These are phyloP conservation scores for Echium plantagineum DNA, from an alignment of 257 asterid genomes.

Conservation along the genomic window DNA sequence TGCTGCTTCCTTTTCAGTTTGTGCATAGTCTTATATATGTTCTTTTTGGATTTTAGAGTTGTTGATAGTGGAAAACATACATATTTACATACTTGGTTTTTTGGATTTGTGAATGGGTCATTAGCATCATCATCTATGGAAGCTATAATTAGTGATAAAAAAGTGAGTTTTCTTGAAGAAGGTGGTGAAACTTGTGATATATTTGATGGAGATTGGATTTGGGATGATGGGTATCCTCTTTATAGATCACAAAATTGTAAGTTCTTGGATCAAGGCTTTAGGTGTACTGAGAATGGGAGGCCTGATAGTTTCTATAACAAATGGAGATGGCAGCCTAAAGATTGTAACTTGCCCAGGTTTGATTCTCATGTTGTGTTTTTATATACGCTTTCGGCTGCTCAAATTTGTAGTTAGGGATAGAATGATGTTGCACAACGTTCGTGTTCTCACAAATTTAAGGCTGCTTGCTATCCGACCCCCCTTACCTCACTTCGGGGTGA, in stretches of 20 bases:
- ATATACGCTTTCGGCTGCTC: too few species aligned
- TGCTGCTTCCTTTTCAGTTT: slow-evolving; percentile 53
- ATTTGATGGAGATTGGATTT: background rate
- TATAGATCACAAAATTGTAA: background rate
- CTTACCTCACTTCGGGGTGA: too few species aligned
- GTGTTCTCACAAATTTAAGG: too few species aligned
- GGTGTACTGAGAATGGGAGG: background rate
- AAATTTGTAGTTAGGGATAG: too few species aligned
- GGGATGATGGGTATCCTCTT: background rate
- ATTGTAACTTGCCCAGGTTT: background rate
- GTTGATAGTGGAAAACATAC: slow-evolving; percentile 26
- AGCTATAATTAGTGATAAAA: too few species aligned
- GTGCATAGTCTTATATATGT: slow-evolving; percentile 36
- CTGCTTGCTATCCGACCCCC: too few species aligned
- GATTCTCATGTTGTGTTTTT: background rate
- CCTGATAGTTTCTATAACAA: background rate
- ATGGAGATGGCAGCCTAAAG: background rate
- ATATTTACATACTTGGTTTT: slow-evolving; percentile 21
- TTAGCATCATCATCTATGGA: too few species aligned
- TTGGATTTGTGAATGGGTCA: slow-evolving; percentile 22
- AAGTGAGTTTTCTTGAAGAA: background rate
- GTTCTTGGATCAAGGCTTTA: background rate
- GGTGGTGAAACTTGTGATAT: background rate
- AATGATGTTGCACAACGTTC: too few species aligned
- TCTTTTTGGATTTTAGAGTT: slow-evolving; percentile 50